Conservation (phyloP, 805 yeast species). For the Pichia rugopelliculosa region DNA sequence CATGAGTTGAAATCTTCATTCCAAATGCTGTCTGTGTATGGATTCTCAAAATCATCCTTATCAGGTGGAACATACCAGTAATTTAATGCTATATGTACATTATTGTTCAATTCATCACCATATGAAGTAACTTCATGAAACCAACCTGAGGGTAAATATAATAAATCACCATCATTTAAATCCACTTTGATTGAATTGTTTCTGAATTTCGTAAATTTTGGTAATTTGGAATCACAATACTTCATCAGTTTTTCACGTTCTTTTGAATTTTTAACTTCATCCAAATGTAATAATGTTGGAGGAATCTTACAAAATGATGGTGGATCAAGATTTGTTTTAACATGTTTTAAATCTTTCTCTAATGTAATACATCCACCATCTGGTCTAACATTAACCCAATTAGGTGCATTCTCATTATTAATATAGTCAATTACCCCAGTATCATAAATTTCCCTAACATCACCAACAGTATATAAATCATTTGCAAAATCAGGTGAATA, state of each 20-base stretch:
- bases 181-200: slow-evolving; percentile 39
- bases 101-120: slow-evolving; percentile 35
- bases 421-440: slow-evolving; percentile 64
- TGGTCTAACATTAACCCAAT: slow-evolving; percentile 54
- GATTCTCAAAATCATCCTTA: slow-evolving; percentile 23
- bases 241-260: slow-evolving; percentile 13
- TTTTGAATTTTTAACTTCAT: slow-evolving; percentile 36
- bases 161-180: slow-evolving; percentile 56
- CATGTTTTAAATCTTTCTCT: slow-evolving; percentile 5
- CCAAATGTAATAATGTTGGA: slow-evolving; percentile 53
- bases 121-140: slow-evolving; percentile 73
- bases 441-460: slow-evolving; percentile 41
- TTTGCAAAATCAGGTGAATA: slow-evolving; percentile 57
- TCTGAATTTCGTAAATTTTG: slow-evolving; percentile 17
- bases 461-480: slow-evolving; percentile 58
- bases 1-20: slow-evolving; percentile 35
- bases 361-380: slow-evolving; percentile 51
- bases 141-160: slow-evolving; percentile 74
- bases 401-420: slow-evolving; percentile 45
- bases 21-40: slow-evolving; percentile 51
- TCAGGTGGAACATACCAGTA: slow-evolving; percentile 73
- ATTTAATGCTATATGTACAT: slow-evolving; percentile 55
- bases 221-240: not conserved
- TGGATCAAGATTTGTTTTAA: slow-evolving; percentile 38
- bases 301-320: slow-evolving; percentile 65